Conservation (phyloP, 139 green algal genomes). For the Tetraselmis striata region DNA sequence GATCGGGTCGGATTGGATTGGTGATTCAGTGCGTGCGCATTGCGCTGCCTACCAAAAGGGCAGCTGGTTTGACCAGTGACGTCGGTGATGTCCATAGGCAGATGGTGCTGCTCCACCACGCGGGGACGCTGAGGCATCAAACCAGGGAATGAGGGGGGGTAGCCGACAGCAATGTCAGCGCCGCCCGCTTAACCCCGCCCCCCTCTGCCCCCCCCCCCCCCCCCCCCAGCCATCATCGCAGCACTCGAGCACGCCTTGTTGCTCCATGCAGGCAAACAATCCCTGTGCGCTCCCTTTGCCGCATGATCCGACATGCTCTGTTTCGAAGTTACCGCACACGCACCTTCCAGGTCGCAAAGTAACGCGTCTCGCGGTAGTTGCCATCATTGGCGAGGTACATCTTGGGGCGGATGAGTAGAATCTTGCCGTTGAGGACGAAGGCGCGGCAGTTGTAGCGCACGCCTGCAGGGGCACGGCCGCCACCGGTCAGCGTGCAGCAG, state of each 20-base stretch:
- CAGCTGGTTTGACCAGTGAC: slow-evolving; percentile 56
- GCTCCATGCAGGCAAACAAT: no score
- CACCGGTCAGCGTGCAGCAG: neutral
- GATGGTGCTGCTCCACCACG: slow-evolving; percentile 53
- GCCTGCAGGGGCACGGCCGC: slow-evolving; percentile 23
- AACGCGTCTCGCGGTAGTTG: slow-evolving; percentile 83
- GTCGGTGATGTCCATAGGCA: slow-evolving; percentile 52
- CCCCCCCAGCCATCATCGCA: no score
- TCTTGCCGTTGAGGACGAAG: slow-evolving; percentile 63
- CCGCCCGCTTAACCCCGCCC: no score
- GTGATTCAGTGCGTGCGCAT: no score
- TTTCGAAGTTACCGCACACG: no score
- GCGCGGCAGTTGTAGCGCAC: slow-evolving; percentile 91
- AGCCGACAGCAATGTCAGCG: no score
- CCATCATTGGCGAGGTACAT: slow-evolving; percentile 89
- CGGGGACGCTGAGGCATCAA: slow-evolving; percentile 37
- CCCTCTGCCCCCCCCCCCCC: no score
- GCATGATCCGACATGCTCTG: no score
- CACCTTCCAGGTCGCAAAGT: slow-evolving; percentile 81
- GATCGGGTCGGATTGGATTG: no score
- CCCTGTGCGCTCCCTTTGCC: no score
- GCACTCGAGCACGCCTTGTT: no score
- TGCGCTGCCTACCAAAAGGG: slow-evolving; percentile 75
- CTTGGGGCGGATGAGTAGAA: slow-evolving; percentile 93
- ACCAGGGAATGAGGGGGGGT: no score